Base-by-base conservation (phyloP, 169 alveolate genomes). In the Plasmodium fragile region DNA sequence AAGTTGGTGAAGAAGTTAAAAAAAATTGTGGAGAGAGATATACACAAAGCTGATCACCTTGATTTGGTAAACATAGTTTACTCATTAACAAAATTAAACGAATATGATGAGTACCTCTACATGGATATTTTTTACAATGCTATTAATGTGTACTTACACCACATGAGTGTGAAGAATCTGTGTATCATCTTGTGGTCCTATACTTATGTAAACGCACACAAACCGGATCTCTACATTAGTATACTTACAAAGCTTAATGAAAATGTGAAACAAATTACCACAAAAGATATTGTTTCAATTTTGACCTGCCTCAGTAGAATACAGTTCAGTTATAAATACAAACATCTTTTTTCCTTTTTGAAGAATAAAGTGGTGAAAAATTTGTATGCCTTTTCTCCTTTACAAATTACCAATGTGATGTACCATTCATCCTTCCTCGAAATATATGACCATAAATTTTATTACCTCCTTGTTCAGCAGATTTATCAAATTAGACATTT, bases 361-460 rank as follows among this genome's bases (percentile, higher is more conserved):
- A 89, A 89, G 78, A 89, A 89, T 89, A 89, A 89, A 39, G 81
- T 89, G 13, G 81, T 89, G 28, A 89, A 89, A 89, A 77, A 69
- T 89, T 13, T 89, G 81, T 89, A 89, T 78, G 79, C 94, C 28
- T 89, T 89, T 65, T 75, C 94, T 25, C 94, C 94, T 22, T 72
- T 89, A 13, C 94, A 89, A 13, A 30, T 89, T n/a, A 89, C 94
- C 4, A 89, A 89, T 72, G 81, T 89, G 30, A 89, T 89, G 34
- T 89, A 89, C 81, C 75, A 89, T 79, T 89, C 94, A 3, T 89
- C 94, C 25, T 77, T 89, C 81, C 55, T 89, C n/a, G 94, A 89
- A 36, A 78, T 89, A 36, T 49, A 89, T 43, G 94, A 89, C 45
- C 94, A 89, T 65, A 89, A 89, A 49, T 89, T 39, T 77, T 89